A percentile compares a stretch with the other conserved stretches of the same genome.
These are phyloP conservation scores for Agrostemma githago DNA, from an alignment of 148 eudicot genomes.

Conservation along the genomic window DNA sequence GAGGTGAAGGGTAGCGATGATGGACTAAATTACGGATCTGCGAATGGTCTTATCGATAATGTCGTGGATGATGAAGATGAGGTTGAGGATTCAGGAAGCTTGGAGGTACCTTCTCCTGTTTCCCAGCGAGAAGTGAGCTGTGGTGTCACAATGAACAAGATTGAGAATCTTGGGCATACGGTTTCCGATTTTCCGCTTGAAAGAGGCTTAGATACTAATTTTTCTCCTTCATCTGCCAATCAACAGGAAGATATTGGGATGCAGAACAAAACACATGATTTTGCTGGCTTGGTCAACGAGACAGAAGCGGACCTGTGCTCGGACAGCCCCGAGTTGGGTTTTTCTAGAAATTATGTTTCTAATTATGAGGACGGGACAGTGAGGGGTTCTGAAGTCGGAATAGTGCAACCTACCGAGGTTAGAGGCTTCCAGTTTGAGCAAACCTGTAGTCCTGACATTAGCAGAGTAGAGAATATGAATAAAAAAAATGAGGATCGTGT, in stretches of 20 bases:
- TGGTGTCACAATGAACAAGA: constrained; percentile 13
- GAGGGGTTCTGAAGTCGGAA: constrained; percentile 18
- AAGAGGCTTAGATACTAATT: constrained; percentile 25
- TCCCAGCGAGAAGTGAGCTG: constrained; percentile 19
- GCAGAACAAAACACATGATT: constrained; percentile 20
- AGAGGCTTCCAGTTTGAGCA: constrained; percentile 30
- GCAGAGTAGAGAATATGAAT: constrained; percentile 22
- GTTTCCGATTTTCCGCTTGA: constrained; percentile 22
- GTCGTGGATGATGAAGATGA: constrained; percentile 27
- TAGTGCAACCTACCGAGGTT: constrained; percentile 29
- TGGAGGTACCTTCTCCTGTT: constrained; percentile 26
- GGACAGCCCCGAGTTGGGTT: constrained; percentile 21
- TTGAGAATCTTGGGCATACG: constrained; percentile 23
- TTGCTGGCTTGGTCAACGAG: constrained; percentile 27
- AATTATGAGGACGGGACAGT: constrained; percentile 21
- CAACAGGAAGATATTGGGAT: constrained; percentile 19
- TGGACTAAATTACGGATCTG: constrained; percentile 28
- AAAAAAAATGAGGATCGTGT: constrained; percentile 35
- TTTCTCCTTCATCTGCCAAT: constrained; percentile 19
- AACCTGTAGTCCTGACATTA: constrained; percentile 24
- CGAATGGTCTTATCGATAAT: constrained; percentile 23
- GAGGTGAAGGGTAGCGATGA: constrained; percentile 20
- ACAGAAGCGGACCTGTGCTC: constrained; percentile 21
- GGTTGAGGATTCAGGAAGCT: constrained; percentile 22
- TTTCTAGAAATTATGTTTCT: constrained; percentile 29